Base-by-base conservation (phyloP, 1,139 yeast genomes). In the Candida sp. region DNA sequence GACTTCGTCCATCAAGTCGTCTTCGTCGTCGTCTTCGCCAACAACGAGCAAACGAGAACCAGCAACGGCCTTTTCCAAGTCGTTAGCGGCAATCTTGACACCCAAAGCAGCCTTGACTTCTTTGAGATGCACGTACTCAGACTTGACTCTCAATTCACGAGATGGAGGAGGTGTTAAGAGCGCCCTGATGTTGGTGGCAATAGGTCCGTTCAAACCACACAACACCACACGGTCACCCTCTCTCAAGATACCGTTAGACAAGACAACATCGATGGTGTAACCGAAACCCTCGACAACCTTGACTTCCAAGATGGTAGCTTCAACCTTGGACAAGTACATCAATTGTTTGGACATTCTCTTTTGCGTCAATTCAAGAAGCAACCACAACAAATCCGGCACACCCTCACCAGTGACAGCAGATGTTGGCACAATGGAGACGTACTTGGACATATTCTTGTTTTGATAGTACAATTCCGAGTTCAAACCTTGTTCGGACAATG, bases 331-430 rank as follows among this genome's bases (percentile, higher is more conserved):
- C 61, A 96, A 79, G 79, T 96, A 96, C 96, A 91, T 94, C 77
- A 96, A 87, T 80, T 94, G 98, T 73, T 93, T 93, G 55, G 97
- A 90, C 99, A 96, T 96, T 80, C 99, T 88, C 85, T 91, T 89
- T 76, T 96, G 98, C 26, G 99, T 94, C 65, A 96, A 83, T 72
- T 94, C 98, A 63, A 96, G 83, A 67, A 96, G 81, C 70, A 96
- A 83, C 94, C 97, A 93, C 67, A 96, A 85, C 75, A 96, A 82
- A 84, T 96, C 99, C 45, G 99, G 99, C 62, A 96, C 96, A 88
- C 99, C 99, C 75, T 96, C 99, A 72, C 99, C 99, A 30, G 98
- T 93, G 45, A 93, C 96, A 52, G 99, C 99, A 55, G 98, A 93
- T 11, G 99, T 94, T 61, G 99, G 99, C 50, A 96, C 97, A 63